Percentiles rank a stretch among this genome's conserved stretches.
Conservation (phyloP, 805 yeast species). For the Kluyveromyces nonfermentans region DNA sequence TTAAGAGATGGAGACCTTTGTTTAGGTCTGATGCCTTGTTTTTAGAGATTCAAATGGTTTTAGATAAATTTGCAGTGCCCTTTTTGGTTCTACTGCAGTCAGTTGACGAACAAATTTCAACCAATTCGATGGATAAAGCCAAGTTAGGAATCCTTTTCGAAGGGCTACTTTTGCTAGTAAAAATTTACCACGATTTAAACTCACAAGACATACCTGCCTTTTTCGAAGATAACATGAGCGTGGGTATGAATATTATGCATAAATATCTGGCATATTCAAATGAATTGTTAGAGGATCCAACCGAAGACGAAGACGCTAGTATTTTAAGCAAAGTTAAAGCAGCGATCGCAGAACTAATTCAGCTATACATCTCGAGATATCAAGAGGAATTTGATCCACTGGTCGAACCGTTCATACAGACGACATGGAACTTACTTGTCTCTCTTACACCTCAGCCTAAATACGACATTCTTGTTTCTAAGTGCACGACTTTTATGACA, state of each 20-base stretch:
- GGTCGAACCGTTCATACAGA: constrained; percentile 68
- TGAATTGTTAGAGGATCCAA: constrained; percentile 43
- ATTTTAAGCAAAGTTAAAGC: constrained; percentile 65
- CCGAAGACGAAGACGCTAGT: constrained; percentile 57
- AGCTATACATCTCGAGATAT: constrained; percentile 80
- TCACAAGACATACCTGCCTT: constrained; percentile 98
- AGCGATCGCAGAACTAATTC: constrained; percentile 74
- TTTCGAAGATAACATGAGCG: constrained; percentile 79
- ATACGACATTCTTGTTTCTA: constrained; percentile 76
- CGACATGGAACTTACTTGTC: constrained; percentile 70
- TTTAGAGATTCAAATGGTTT: constrained; percentile 76
- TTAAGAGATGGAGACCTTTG: constrained; percentile 93
- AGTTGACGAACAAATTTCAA: constrained; percentile 57
- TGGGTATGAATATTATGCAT: constrained; percentile 73
- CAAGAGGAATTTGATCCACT: constrained; percentile 83
- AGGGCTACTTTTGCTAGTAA: constrained; percentile 58
- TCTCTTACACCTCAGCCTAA: constrained; percentile 60
- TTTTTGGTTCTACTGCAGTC: constrained; percentile 59
- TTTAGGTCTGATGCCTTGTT: constrained; percentile 86
- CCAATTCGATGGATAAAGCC: constrained; percentile 37
- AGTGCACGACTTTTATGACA: constrained; percentile 71
- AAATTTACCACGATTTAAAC: constrained; percentile 85
- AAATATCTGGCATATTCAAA: constrained; percentile 63
- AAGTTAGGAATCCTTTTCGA: constrained; percentile 52
- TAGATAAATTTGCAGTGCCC: constrained; percentile 74